Conservation (phyloP, 148 eudicot species). For the Talinum fruticosum region DNA sequence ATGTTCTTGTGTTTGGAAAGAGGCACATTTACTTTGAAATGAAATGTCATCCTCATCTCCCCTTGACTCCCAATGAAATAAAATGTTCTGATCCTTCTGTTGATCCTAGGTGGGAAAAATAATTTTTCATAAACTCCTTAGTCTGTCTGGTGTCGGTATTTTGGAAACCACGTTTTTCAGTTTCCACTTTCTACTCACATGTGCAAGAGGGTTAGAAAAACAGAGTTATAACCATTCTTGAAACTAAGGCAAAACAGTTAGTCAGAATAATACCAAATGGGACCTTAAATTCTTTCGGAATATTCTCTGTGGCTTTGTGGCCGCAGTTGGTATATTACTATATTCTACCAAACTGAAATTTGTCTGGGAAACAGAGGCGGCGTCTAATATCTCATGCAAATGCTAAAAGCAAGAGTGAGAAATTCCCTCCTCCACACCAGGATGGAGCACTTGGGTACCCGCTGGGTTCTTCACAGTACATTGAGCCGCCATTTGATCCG, state of each 20-base stretch:
- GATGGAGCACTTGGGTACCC: constrained; percentile 75
- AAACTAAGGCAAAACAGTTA: neutral
- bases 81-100: neutral
- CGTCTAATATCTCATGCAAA: constrained; percentile 65
- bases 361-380: constrained; percentile 47
- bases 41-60: neutral
- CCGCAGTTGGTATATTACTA: neutral
- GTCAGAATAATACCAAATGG: neutral
- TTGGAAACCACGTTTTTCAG: neutral
- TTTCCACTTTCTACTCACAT: neutral
- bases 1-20: neutral
- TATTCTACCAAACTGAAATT: neutral
- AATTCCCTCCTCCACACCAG: constrained; percentile 84
- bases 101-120: neutral
- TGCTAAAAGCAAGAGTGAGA: constrained; percentile 84
- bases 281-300: neutral
- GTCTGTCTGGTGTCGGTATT: neutral
- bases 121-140: neutral
- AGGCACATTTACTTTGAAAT: neutral
- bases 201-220: neutral
- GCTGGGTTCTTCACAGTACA: constrained; percentile 46
- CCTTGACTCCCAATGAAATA: neutral
- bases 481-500: constrained; percentile 54
- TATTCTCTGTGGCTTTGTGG: neutral
- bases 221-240: neutral